Base-by-base conservation (phyloP, 768 basidiomycete genomes). In the Coprinellus aureogranulatus region DNA sequence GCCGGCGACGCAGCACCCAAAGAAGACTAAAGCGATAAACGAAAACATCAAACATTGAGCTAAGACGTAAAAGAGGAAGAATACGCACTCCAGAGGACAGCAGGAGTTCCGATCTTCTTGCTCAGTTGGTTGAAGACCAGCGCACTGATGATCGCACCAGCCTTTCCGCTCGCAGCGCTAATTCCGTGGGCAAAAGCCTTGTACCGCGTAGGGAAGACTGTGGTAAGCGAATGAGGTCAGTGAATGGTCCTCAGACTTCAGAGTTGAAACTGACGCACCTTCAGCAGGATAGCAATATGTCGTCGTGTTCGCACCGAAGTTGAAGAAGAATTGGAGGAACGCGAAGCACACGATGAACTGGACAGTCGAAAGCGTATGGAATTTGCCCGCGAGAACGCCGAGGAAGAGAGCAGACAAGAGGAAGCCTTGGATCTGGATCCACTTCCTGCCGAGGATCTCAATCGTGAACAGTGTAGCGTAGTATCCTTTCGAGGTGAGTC, bases 281-380 rank as follows among this genome's bases (percentile, higher is more conserved):
- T 39, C 41, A n/a, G 18, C 42, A 10, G 48, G 50, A n/a, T 14
- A 37, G n/a, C 42, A 31, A 27, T 81, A 85, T 59, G 83, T 80
- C 5, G 83, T 85, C 11, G 83, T 73, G 66, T 89, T 90, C 2
- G 87, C 86, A n/a, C 89, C 89, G 63, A 89, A 91, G 73, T 90
- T 90, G 78, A 90, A 90, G 78, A 90, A 89, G 75, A 89, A 89
- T 76, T 88, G 88, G 23, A 90, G 72, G 62, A 91, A 71, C 0
- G 88, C 78, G 65, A 92, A 92, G 72, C 79, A 81, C 57, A 88
- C 85, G 59, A 91, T 81, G 73, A 91, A 90, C 2, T 81, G 73
- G 0, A 77, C 75, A 9, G 77, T 84, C 65, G 79, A 75, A 14
- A 91, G 75, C 0, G 68, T 68, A 49, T 81, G 41, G 73, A 90